phyloP scores from a whole-genome alignment of 2,329 filamentous ascomycete species.

The Bretziella fagacearum region DNA sequence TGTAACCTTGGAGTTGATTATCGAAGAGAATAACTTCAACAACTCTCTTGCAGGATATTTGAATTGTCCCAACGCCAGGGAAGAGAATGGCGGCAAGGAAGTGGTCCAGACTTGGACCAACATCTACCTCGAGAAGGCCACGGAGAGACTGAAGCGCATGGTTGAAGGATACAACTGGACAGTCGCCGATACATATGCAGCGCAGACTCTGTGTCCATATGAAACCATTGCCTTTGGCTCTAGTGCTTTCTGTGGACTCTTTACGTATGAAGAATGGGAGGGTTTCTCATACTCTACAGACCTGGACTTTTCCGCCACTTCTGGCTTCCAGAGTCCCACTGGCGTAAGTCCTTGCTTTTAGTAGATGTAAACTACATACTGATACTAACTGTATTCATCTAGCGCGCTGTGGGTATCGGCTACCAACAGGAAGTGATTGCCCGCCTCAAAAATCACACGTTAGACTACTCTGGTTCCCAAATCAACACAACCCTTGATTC shows the following conservation, averaged over 20 bases:
- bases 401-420: slow-evolving; percentile 54
- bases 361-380: background rate
- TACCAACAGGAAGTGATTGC: slow-evolving; percentile 59
- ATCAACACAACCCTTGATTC: slow-evolving; percentile 56
- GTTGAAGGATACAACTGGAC: slow-evolving; percentile 47
- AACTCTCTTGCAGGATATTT: slow-evolving; percentile 53
- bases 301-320: slow-evolving; percentile 43
- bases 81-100: slow-evolving; percentile 33
- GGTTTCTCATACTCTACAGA: slow-evolving; percentile 57
- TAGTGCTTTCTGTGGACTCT: slow-evolving; percentile 56
- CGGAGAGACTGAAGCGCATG: slow-evolving; percentile 38
- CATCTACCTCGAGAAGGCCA: slow-evolving; percentile 50
- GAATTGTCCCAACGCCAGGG: slow-evolving; percentile 45
- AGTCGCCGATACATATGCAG: slow-evolving; percentile 44
- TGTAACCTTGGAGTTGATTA: slow-evolving; percentile 54
- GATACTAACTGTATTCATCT: too few relatives aligned
- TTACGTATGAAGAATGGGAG: slow-evolving; percentile 59
- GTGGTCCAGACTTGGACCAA: slow-evolving; percentile 42
- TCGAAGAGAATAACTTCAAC: slow-evolving; percentile 47
- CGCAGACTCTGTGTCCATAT: slow-evolving; percentile 58
- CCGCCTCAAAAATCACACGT: slow-evolving; percentile 48
- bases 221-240: slow-evolving; percentile 64
- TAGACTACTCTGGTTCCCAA: slow-evolving; percentile 40
- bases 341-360: slow-evolving; percentile 34
- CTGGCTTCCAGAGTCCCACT: slow-evolving; percentile 46